phyloP scores from a whole-genome alignment of 441 rosid genomes.

The Gossypium trilobum region DNA sequence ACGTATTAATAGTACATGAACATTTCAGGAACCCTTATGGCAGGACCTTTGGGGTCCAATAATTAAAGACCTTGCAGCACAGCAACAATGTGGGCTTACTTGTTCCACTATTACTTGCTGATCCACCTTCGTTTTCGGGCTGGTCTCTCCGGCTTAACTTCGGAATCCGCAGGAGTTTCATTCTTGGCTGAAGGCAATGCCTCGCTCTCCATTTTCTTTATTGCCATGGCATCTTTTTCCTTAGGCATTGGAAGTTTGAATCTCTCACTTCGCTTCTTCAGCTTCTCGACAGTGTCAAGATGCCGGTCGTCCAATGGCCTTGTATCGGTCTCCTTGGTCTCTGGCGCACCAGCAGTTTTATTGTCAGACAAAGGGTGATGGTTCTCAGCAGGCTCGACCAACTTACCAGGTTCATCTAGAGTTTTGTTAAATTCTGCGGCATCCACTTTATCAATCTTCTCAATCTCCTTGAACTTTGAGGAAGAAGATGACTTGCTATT shows the following conservation, averaged over 20 bases:
- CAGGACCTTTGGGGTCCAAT: slow-evolving; percentile 8
- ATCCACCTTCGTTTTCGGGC: slow-evolving; percentile 87
- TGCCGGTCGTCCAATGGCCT: slow-evolving; percentile 61
- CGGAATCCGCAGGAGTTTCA: slow-evolving; percentile 49
- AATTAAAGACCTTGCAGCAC: slow-evolving; percentile 12
- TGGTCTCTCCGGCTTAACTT: slow-evolving; percentile 84
- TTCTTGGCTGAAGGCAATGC: slow-evolving; percentile 43
- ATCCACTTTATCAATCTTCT: slow-evolving; percentile 37
- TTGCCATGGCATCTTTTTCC: slow-evolving; percentile 55
- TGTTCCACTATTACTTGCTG: slow-evolving; percentile 37
- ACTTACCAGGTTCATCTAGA: slow-evolving; percentile 31
- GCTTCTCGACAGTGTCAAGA: slow-evolving; percentile 88
- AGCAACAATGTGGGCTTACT: slow-evolving; percentile 7
- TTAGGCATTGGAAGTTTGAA: slow-evolving; percentile 92
- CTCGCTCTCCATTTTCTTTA: slow-evolving; percentile 62
- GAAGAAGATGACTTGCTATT: slow-evolving; percentile 54
- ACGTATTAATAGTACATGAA: slow-evolving; percentile 16
- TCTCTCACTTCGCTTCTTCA: slow-evolving; percentile 95
- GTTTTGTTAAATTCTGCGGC: slow-evolving; percentile 31
- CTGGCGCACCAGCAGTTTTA: slow-evolving; percentile 34
- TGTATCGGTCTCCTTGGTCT: slow-evolving; percentile 46
- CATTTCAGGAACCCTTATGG: slow-evolving; percentile 18
- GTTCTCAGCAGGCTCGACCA: slow-evolving; percentile 33
- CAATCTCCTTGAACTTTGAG: slow-evolving; percentile 53
- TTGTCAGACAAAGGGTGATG: slow-evolving; percentile 37